Evolutionary conservation across 106 monocot species (phyloP).

Genomic region (Dioscorea alata): DNA sequence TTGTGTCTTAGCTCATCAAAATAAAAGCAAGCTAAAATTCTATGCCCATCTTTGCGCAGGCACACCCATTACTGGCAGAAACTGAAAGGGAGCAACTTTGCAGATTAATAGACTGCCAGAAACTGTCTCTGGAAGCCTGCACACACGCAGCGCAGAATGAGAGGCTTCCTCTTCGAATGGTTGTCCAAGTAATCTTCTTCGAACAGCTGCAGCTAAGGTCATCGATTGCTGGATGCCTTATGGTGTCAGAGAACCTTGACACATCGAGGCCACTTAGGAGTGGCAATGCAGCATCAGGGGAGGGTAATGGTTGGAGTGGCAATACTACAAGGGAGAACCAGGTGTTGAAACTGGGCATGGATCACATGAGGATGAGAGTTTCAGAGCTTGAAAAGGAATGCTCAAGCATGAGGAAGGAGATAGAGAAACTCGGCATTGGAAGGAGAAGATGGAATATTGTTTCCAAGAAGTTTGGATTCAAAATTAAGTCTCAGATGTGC

Average conservation of each 20-base stretch:
- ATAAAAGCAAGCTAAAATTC: too few species aligned
- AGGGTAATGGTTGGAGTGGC: constrained; percentile 11
- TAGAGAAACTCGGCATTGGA: constrained; percentile 40
- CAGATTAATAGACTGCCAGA: constrained; percentile 71
- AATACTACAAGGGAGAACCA: constrained; percentile 17
- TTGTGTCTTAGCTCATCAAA: too few species aligned
- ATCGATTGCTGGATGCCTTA: constrained; percentile 61
- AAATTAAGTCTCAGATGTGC: constrained; percentile 25
- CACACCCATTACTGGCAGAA: constrained; percentile 62
- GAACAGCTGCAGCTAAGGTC: constrained; percentile 73
- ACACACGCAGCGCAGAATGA: constrained; percentile 76
- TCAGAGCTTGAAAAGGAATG: constrained; percentile 66
- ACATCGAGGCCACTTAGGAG: constrained; percentile 35
- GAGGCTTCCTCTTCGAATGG: constrained; percentile 57
- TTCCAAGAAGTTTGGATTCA: constrained; percentile 13
- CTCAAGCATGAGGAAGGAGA: constrained; percentile 40
- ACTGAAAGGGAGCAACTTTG: constrained; percentile 55
- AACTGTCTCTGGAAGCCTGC: constrained; percentile 77
- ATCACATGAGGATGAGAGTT: constrained; percentile 41
- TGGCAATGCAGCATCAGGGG: constrained; percentile 14
- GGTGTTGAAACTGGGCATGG: constrained; percentile 25
- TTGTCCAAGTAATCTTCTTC: constrained; percentile 81
- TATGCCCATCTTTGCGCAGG: constrained; percentile 16
- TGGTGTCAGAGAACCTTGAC: constrained; percentile 58
- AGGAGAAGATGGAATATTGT: constrained; percentile 15